Percentiles rank a stretch among this genome's conserved stretches.
Evolutionary conservation across 2,329 filamentous ascomycete species (phyloP).

Genomic region (Venturia pyrina): DNA sequence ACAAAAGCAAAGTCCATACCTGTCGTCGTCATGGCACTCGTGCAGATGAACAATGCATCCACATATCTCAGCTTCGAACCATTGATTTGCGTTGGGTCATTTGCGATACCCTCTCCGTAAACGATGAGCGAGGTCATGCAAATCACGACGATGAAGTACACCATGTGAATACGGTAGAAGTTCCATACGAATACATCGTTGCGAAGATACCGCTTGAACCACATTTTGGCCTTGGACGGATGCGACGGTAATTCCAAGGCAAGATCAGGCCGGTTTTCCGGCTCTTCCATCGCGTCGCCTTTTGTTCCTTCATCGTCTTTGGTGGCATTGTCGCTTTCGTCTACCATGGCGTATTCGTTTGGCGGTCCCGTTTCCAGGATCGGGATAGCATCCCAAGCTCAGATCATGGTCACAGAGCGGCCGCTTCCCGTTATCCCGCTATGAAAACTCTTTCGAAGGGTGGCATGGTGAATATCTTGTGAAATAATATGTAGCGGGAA

Average conservation of each 20-base stretch:
- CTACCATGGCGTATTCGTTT: too few species aligned
- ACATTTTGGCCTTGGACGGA: constrained; percentile 10
- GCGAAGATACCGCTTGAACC: constrained; percentile 11
- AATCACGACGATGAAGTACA: constrained; percentile 22
- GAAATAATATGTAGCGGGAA: too few species aligned
- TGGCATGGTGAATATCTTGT: too few species aligned
- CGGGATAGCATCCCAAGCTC: too few species aligned
- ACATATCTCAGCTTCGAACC: constrained; percentile 18
- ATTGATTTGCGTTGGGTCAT: constrained; percentile 17
- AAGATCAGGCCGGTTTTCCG: too few species aligned
- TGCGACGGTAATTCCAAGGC: constrained; percentile 4
- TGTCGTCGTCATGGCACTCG: constrained; percentile 24
- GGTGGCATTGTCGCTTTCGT: too few species aligned
- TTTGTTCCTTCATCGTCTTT: too few species aligned
- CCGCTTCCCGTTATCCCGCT: too few species aligned
- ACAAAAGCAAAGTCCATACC: constrained; percentile 12
- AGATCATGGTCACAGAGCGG: too few species aligned
- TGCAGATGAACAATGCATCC: constrained; percentile 21
- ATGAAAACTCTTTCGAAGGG: too few species aligned
- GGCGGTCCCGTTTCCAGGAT: too few species aligned
- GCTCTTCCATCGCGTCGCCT: too few species aligned
- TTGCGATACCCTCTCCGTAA: constrained; percentile 21
- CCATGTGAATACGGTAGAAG: constrained; percentile 19
- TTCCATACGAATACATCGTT: constrained; percentile 13
- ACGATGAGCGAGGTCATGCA: constrained; percentile 21